These are phyloP conservation scores for Pholiota molesta DNA, from an alignment of 768 basidiomycete species.

Conservation along the genomic window DNA sequence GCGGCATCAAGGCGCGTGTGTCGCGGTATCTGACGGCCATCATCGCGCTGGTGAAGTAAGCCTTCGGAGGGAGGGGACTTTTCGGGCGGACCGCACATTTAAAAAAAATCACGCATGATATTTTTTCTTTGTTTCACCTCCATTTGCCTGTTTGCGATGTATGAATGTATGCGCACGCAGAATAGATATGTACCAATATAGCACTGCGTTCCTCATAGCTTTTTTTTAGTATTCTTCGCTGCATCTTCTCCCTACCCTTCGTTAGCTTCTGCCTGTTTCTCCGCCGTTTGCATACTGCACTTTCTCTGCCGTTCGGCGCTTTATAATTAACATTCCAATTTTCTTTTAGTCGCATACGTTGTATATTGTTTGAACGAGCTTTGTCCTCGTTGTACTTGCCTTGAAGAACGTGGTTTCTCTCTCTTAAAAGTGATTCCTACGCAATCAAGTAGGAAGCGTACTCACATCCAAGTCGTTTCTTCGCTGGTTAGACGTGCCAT, in stretches of 20 bases:
- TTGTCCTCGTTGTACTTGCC: conserved; percentile 6
- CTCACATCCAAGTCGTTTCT: no score
- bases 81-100: background rate
- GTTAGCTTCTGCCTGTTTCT: background rate
- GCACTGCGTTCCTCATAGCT: background rate
- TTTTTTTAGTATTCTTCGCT: background rate
- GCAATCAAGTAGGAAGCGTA: no score
- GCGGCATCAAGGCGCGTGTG: conserved; percentile 11
- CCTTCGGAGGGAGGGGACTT: no score
- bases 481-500: no score
- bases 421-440: no score
- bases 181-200: background rate
- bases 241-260: background rate
- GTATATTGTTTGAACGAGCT: conserved; percentile 2
- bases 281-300: background rate
- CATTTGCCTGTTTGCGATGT: background rate
- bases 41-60: conserved; percentile 9
- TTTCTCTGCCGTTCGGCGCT: background rate
- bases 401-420: background rate
- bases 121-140: background rate
- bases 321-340: conserved; percentile 1
- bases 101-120: background rate
- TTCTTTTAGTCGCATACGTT: conserved; percentile 5
- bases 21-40: conserved; percentile 12
- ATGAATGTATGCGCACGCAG: background rate